phyloP scores from a whole-genome alignment of 768 basidiomycete species.

The Suillus variegatus region DNA sequence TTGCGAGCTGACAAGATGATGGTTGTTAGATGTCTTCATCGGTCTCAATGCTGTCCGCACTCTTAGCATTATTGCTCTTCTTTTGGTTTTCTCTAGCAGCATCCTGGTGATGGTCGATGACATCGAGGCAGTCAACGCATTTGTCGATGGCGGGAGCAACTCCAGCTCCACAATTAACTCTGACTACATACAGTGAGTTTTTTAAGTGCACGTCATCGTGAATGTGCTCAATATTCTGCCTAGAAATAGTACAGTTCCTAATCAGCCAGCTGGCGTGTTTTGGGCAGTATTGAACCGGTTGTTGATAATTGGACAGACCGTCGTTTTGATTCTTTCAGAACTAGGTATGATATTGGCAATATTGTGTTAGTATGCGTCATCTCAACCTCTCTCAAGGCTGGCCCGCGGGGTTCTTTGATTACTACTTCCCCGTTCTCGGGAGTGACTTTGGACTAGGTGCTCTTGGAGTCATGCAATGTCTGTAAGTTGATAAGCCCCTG shows the following conservation, averaged over 20 bases:
- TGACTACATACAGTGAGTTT: conserved; percentile 78
- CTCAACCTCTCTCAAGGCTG: conserved; percentile 43
- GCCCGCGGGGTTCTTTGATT: conserved; percentile 77
- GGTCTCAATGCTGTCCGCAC: conserved; percentile 76
- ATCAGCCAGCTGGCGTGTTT: conserved; percentile 89
- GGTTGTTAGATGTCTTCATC: conserved; percentile 53
- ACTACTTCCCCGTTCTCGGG: conserved; percentile 92
- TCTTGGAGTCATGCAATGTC: conserved; percentile 83
- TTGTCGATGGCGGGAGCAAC: conserved; percentile 42
- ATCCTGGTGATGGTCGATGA: conserved; percentile 76
- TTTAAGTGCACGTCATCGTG: not conserved
- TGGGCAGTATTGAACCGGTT: conserved; percentile 87
- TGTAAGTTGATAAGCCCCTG: conserved; percentile 48
- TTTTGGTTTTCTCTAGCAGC: conserved; percentile 79
- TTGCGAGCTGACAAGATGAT: not conserved
- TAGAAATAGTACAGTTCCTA: conserved; percentile 84
- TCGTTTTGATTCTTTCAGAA: conserved; percentile 60
- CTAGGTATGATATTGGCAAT: conserved; percentile 37
- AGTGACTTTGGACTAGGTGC: conserved; percentile 83
- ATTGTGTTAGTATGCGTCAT: not conserved
- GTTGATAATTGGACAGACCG: conserved; percentile 79
- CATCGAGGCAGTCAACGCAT: conserved; percentile 71
- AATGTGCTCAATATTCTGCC: conserved; percentile 3
- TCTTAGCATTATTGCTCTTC: conserved; percentile 74
- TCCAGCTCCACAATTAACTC: conserved; percentile 51